These are phyloP conservation scores for Nitzschia sp. DNA, from an alignment of 108 stramenopile genomes.

Conservation along the genomic window DNA sequence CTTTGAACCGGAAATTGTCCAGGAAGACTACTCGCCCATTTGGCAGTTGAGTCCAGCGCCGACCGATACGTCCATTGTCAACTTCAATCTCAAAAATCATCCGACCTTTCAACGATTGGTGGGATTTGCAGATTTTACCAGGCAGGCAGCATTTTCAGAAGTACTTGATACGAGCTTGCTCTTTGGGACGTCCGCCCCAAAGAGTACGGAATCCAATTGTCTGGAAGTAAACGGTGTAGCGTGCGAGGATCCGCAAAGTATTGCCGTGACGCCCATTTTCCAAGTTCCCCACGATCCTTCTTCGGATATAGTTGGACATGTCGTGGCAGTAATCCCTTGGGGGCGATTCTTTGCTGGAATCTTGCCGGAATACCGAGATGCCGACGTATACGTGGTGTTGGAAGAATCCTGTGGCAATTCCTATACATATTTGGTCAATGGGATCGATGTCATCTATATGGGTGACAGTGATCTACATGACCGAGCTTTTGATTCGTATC, in stretches of 20 bases:
- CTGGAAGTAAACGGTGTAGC: background rate
- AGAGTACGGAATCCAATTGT: background rate
- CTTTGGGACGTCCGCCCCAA: slow-evolving; percentile 3
- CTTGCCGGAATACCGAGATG: slow-evolving; percentile 13
- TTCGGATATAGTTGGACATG: slow-evolving; percentile 18
- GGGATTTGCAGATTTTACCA: background rate
- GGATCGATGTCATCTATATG: slow-evolving; percentile 37
- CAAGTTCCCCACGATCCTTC: background rate
- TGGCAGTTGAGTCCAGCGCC: slow-evolving; percentile 30
- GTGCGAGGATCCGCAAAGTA: background rate
- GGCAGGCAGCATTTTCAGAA: slow-evolving; percentile 5
- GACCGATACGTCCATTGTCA: slow-evolving; percentile 9
- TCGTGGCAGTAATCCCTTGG: slow-evolving; percentile 21
- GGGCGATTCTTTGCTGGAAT: slow-evolving; percentile 16
- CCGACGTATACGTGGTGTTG: slow-evolving; percentile 17
- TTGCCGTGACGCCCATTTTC: slow-evolving; percentile 7
- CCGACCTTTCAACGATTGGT: slow-evolving; percentile 11
- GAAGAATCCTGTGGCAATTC: slow-evolving; percentile 28
- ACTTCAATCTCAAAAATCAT: slow-evolving; percentile 10
- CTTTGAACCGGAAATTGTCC: background rate
- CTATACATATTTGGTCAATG: slow-evolving; percentile 49
- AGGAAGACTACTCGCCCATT: slow-evolving; percentile 4
- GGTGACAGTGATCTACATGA: slow-evolving; percentile 67
- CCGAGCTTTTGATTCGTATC: slow-evolving; percentile 25
- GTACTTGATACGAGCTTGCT: background rate